Conservation (phyloP, 2,329 filamentous ascomycete genomes). For the Pseudogymnoascus sp. region DNA sequence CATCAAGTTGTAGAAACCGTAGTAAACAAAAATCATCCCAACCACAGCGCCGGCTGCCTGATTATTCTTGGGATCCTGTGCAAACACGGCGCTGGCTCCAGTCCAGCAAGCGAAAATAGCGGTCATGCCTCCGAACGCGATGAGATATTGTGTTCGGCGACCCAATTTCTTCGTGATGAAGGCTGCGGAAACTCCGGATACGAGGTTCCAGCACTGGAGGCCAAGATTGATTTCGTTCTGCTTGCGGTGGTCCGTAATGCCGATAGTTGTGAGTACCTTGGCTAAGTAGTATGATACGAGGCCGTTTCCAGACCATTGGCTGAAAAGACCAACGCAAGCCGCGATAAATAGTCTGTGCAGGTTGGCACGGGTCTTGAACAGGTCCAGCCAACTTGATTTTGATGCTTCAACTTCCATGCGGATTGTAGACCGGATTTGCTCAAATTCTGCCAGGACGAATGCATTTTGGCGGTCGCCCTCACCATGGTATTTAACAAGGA, state of each 20-base stretch:
- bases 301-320: conserved; percentile 40
- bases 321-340: conserved; percentile 41
- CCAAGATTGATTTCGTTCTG: conserved; percentile 18
- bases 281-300: conserved; percentile 31
- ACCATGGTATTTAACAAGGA: conserved; percentile 33
- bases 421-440: conserved; percentile 29
- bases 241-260: conserved; percentile 25
- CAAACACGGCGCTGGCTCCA: not conserved
- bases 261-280: conserved; percentile 25
- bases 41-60: conserved; percentile 18
- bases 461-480: conserved; percentile 33
- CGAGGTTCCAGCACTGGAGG: conserved; percentile 12
- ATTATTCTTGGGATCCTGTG: not conserved
- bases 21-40: conserved; percentile 40
- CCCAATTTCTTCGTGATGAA: conserved; percentile 16
- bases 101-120: conserved; percentile 7
- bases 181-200: conserved; percentile 11
- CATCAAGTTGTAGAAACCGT: conserved; percentile 22
- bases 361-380: conserved; percentile 38
- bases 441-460: conserved; percentile 34
- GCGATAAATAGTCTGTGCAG: conserved; percentile 43
- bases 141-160: conserved; percentile 3
- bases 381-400: conserved; percentile 30
- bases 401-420: conserved; percentile 27
- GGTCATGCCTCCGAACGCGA: conserved; percentile 7